These are phyloP conservation scores for Alternaria conjuncta DNA, from an alignment of 2,329 filamentous ascomycete genomes.

Conservation along the genomic window DNA sequence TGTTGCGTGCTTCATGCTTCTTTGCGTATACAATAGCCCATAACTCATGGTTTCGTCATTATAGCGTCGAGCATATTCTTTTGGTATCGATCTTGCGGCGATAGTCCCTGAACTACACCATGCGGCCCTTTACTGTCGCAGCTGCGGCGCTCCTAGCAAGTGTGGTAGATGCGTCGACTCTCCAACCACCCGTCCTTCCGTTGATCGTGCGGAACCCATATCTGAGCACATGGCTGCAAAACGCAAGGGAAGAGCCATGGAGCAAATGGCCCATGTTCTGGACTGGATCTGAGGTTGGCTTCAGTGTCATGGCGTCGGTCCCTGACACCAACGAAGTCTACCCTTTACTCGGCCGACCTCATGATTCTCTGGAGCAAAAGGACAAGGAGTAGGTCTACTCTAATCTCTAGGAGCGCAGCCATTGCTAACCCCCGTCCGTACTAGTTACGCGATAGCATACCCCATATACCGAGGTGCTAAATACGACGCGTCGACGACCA, in stretches of 20 bases:
- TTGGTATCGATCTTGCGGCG: background rate
- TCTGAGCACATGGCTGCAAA: slow-evolving; percentile 62
- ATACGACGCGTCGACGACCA: slow-evolving; percentile 74
- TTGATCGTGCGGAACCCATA: slow-evolving; percentile 60
- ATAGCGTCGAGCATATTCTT: slow-evolving; percentile 1
- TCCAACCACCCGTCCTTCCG: slow-evolving; percentile 61
- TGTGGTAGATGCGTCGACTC: slow-evolving; percentile 56
- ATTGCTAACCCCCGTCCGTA: background rate
- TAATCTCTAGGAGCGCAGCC: background rate
- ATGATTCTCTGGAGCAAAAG: slow-evolving; percentile 63
- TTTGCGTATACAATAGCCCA: background rate
- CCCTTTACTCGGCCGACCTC: slow-evolving; percentile 69
- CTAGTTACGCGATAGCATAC: slow-evolving; percentile 63
- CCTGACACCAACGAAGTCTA: slow-evolving; percentile 66
- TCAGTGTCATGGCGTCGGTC: slow-evolving; percentile 68
- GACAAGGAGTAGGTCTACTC: slow-evolving; percentile 47
- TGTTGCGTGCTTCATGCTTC: background rate
- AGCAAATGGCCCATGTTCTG: slow-evolving; percentile 86
- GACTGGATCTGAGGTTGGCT: slow-evolving; percentile 71
- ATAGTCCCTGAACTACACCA: slow-evolving; percentile 20
- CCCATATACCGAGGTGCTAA: slow-evolving; percentile 66
- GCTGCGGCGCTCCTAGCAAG: slow-evolving; percentile 50
- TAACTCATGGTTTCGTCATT: background rate
- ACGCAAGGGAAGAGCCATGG: slow-evolving; percentile 78
- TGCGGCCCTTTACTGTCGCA: slow-evolving; percentile 33